Conservation (phyloP, 2,329 filamentous ascomycete genomes). For the Pyrenochaeta sp. region DNA sequence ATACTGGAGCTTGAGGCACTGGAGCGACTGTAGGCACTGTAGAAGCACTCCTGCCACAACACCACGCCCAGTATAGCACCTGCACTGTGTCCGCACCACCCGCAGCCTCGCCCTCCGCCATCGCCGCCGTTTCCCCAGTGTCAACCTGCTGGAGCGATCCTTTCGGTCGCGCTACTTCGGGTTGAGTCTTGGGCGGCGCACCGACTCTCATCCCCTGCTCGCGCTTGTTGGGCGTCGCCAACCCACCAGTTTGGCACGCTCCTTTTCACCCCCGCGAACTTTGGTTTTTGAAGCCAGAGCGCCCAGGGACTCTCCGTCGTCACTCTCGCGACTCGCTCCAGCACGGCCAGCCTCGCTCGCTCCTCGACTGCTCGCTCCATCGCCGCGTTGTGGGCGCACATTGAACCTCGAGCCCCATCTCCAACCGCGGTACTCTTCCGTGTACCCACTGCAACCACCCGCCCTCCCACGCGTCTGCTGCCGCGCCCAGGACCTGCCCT, state of each 20-base stretch:
- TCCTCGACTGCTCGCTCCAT: constrained; percentile 1
- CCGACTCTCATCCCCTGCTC: constrained; percentile 4
- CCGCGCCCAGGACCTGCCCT: constrained; percentile 19
- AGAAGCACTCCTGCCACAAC: too few relatives aligned
- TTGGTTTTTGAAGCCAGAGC: neutral
- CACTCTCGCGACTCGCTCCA: constrained; percentile 2
- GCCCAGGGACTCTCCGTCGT: constrained; percentile 1
- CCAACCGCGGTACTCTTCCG: constrained; percentile 11
- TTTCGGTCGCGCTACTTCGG: constrained; percentile 7
- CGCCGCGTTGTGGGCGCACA: constrained; percentile 1
- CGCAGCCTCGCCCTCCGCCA: too few relatives aligned
- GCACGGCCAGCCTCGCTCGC: neutral
- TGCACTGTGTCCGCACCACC: too few relatives aligned
- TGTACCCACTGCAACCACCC: constrained; percentile 12
- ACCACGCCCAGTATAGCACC: too few relatives aligned
- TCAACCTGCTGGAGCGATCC: neutral
- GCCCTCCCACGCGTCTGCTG: constrained; percentile 12
- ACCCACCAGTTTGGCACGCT: neutral
- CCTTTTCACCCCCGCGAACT: constrained; percentile 6
- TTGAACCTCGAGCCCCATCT: neutral
- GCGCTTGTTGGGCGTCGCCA: constrained; percentile 3
- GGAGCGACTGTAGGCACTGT: too few relatives aligned
- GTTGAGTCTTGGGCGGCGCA: neutral
- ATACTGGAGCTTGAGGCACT: too few relatives aligned
- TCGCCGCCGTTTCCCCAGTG: constrained; percentile 4